phyloP scores from a whole-genome alignment of 805 yeast species.

The Cyberlindnera mississippiensis region DNA sequence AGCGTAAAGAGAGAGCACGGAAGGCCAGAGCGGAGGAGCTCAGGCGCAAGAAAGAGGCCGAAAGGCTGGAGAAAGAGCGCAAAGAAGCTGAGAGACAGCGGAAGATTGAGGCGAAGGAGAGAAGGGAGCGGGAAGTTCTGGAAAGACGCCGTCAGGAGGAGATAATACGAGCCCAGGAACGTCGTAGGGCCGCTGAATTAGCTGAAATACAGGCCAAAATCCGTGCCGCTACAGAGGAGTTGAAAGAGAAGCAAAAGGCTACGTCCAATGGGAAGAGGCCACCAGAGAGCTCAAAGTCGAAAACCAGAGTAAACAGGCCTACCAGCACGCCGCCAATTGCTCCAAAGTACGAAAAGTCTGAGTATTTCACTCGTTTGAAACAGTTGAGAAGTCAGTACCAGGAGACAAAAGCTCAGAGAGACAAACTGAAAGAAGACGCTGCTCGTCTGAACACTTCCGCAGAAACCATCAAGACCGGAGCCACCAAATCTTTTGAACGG shows the following conservation, averaged over 20 bases:
- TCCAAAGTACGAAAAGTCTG: no score
- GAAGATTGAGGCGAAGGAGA: slow-evolving; percentile 8
- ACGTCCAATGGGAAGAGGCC: neutral
- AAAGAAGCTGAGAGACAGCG: slow-evolving; percentile 2
- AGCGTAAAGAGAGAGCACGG: slow-evolving; percentile 1
- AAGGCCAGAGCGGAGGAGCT: neutral
- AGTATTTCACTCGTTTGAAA: slow-evolving; percentile 1
- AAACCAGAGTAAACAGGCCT: neutral
- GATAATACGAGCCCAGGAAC: slow-evolving; percentile 8
- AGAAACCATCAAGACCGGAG: slow-evolving; percentile 12
- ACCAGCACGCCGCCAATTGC: neutral
- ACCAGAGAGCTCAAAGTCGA: neutral
- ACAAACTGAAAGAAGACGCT: slow-evolving; percentile 6
- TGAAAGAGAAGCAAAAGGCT: slow-evolving; percentile 1
- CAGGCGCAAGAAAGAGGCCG: slow-evolving; percentile 1
- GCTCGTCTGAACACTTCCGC: slow-evolving; percentile 6
- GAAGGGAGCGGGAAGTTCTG: slow-evolving; percentile 11
- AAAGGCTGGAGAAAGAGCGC: neutral
- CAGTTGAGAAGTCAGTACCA: slow-evolving; percentile 5
- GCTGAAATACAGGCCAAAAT: slow-evolving; percentile 9
- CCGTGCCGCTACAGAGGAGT: slow-evolving; percentile 6
- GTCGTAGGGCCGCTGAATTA: slow-evolving; percentile 2
- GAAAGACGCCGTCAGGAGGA: slow-evolving; percentile 17
- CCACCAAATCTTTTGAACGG: slow-evolving; percentile 16
- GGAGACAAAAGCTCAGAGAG: slow-evolving; percentile 5